Evolutionary conservation across 2,329 filamentous ascomycete genomes (phyloP), one percentile per base, ranked within the genome.

Genomic region (Paracamarosporium sp.): DNA sequence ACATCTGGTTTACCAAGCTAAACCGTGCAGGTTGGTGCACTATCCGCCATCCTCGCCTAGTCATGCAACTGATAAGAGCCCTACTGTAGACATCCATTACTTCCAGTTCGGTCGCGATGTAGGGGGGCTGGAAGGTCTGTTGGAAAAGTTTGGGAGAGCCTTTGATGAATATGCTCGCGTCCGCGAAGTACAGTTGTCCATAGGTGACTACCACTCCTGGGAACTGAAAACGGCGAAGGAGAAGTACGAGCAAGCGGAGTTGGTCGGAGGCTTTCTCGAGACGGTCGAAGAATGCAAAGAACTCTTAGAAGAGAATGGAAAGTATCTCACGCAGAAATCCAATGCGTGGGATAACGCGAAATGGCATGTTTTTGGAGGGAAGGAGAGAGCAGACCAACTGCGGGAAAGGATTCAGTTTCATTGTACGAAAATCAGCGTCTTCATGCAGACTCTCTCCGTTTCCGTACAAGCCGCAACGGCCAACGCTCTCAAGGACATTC

Each of bases 281-380:
- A 51, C 47, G n/a, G 31, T 51, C 6, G 15, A 51, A 3, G 28
- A 51, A 22, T 51, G 47, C 17, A 30, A 51, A n/a, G 47, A 51
- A 6, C 30, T 51, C n/a, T 22, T 51, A 24, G 22, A 51, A 38
- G 47, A 51, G 31, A 51, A 51, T 28, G 47, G 47, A 25, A 51
- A 24, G 24, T 51, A 51, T 51, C 24, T 51, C n/a, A 51, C 47
- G 2, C 20, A 40, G 17, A 51, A 27, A 20, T 13, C 47, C 8
- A 51, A 51, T 22, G 47, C 47, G 24, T 51, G 47, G 47, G 47
- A 51, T 17, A 51, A 51, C 38, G 47, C 47, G 15, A 51, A 51
- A 27, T 51, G 47, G 47, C 47, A 51, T 36, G 5, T 51, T 2
- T 51, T 51, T 28, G 35, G 47, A 15, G 47, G 31, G 13, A 36